phyloP scores from a whole-genome alignment of 331 rosid genomes.

The Prunus yedoensis region DNA sequence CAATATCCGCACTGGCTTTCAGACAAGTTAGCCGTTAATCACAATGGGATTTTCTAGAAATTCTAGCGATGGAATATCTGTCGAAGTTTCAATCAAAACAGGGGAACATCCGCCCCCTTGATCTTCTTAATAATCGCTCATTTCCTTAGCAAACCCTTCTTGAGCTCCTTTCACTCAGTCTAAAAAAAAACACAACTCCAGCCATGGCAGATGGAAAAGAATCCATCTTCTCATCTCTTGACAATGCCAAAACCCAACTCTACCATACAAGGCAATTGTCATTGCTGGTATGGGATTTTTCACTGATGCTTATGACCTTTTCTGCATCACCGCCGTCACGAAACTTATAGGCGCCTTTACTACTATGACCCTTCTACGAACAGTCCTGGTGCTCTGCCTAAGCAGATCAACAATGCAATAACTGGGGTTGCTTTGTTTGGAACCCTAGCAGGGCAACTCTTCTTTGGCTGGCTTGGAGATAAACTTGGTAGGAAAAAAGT shows the following conservation, averaged over 20 bases:
- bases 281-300: constrained; percentile 31
- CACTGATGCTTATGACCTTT: constrained; percentile 31
- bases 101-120: constrained; percentile 2
- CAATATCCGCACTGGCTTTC: not conserved
- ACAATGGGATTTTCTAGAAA: constrained; percentile 20
- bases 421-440: constrained; percentile 25
- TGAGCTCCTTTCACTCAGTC: not conserved
- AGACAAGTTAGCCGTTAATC: not conserved
- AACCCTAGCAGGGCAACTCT: constrained; percentile 23
- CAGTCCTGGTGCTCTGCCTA: constrained; percentile 9
- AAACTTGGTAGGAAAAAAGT: constrained; percentile 30
- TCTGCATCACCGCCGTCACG: constrained; percentile 25
- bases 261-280: constrained; percentile 30
- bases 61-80: not conserved
- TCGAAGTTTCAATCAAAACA: not conserved
- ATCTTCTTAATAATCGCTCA: not conserved
- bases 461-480: constrained; percentile 36
- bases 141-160: not conserved
- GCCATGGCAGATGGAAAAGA: constrained; percentile 17
- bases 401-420: constrained; percentile 16
- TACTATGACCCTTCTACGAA: constrained; percentile 4
- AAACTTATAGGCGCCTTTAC: constrained; percentile 31
- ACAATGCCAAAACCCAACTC: constrained; percentile 30
- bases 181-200: not conserved
- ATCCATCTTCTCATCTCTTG: constrained; percentile 22